These are phyloP conservation scores for Zygnema cylindricum DNA, from an alignment of 139 green algal species.

Conservation along the genomic window DNA sequence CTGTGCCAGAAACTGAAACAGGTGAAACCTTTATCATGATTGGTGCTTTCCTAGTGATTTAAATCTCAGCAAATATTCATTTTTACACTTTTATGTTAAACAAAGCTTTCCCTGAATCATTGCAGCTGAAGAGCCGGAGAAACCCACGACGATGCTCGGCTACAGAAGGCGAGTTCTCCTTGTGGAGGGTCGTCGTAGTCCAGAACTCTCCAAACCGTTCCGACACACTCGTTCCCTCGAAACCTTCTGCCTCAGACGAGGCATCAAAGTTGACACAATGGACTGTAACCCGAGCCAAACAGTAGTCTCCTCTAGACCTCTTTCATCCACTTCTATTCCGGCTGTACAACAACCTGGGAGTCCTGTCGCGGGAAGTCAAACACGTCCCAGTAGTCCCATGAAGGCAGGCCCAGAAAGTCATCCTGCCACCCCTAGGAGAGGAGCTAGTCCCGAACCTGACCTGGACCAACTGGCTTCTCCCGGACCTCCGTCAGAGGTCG, in stretches of 20 bases:
- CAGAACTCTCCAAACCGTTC: conserved; percentile 8
- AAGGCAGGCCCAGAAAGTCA: background rate
- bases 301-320: background rate
- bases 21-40: background rate
- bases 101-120: background rate
- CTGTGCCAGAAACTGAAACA: background rate
- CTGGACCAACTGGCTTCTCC: background rate
- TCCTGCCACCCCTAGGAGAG: background rate
- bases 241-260: conserved; percentile 15
- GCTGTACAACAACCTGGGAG: background rate
- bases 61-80: no score
- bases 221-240: background rate
- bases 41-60: background rate
- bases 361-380: background rate
- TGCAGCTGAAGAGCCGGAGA: background rate
- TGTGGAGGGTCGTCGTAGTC: conserved; percentile 21
- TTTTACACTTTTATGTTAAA: no score
- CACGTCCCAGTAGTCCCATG: background rate
- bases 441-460: background rate
- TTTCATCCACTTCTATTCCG: background rate
- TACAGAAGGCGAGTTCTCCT: conserved; percentile 40
- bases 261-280: background rate
- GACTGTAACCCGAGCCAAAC: background rate
- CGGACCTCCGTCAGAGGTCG: background rate
- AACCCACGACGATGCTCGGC: background rate